Evolutionary conservation across 2,329 filamentous ascomycete species (phyloP), one percentile per base, ranked within the genome.

Genomic region (Xylaria sp.): DNA sequence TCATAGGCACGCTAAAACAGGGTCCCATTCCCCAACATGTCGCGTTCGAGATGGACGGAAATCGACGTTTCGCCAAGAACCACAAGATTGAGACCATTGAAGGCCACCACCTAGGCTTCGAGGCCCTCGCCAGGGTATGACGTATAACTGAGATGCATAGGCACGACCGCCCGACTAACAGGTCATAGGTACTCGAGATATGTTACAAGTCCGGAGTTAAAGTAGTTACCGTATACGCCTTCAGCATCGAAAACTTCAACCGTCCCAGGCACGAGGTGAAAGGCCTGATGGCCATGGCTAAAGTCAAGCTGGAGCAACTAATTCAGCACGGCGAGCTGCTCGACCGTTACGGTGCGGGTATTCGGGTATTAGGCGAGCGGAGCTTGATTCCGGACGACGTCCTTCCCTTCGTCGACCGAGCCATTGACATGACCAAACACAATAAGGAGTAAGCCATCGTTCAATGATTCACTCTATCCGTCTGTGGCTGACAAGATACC

Each of bases 21-120:
- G 94, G 94, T 0, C 91, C 92, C 1, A 88, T 99, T 50, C 94
- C 94, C 8, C 87, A 91, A 68, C 94, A 99, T 84, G 85, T 99
- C 56, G 94, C 94, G n/a, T 99, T 99, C 69, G 93, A 97, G 65
- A 99, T 99, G 94, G 94, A 99, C 71, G 94, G 94, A 51, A 99
- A 99, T 75, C 81, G 94, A 66, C 88, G 94, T 42, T 99, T 95
- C 76, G 94, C 94, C 13, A 84, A 90, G 57, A 89, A 82, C 59
- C 91, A 94, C 75, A 87, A 93, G 61, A 96, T 99, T 71, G 94
- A 99, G 77, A 96, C 92, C 0, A 87, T 97, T 29, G 93, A 99
- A 74, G 94, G 94, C 20, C 94, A 99, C 71, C 92, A 96, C 70
- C 78, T 96, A 64, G 94, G 94, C 2, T 99, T 97, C 66, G 94